Evolutionary conservation across 2,329 filamentous ascomycete genomes (phyloP), one percentile per base, ranked within the genome.

Genomic region (Fusarium buxicola): DNA sequence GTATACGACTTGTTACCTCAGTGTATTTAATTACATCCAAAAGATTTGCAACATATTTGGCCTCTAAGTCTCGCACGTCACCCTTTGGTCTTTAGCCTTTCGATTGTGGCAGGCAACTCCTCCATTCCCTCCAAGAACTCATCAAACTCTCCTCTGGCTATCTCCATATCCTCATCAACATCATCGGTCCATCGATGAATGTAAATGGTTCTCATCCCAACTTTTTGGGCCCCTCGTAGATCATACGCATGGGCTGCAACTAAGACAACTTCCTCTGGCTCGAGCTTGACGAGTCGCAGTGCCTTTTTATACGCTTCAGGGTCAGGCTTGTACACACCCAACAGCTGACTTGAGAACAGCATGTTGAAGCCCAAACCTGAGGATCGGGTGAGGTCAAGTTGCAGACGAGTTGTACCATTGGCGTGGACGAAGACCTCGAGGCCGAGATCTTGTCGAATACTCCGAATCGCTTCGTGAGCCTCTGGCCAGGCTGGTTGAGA

Each of bases 201-300:
- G 66, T 85, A 86, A 1, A 84, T 72, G 0, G 82, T 86, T 58
- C 73, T 78, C 73, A 86, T 78, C 0, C 84, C 84, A 6, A 77
- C 72, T 1, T 66, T 65, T 64, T 79, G 79, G 12, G 82, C 84
- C 1, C 78, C 83, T 13, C 81, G 73, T 18, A 82, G 49, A 68
- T 86, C 84, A 65, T 83, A 85, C 3, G 81, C 81, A 74, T 86
- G 83, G 1, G 82, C 82, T 4, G 84, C 83, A 3, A 85, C 81
- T 78, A 83, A 75, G 9, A 82, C 77, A 15, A 78, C 79, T 49
- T 85, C 78, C n/a, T 82, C 77, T 0, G 83, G 75, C 18, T 68
- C 68, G 4, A 80, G 63, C 34, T 78, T 74, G 4, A 85, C 72
- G 4, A 86, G 68, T 10, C 78, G 68, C 48, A 85, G 62, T 0